Conservation (phyloP, 305 asterid species). For the Ajuga reptans region DNA sequence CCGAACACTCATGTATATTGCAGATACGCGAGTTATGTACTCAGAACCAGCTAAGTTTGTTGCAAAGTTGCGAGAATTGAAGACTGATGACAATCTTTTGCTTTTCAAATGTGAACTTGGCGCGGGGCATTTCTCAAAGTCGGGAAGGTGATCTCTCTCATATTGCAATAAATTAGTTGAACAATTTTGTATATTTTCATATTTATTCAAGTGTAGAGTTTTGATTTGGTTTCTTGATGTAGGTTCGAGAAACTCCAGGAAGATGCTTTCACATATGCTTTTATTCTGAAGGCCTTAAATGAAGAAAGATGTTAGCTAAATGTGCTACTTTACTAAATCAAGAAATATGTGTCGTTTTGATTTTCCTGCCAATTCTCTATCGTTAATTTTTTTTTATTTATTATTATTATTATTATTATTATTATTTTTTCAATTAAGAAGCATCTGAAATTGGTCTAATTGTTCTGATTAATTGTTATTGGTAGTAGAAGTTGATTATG, state of each 20-base stretch:
- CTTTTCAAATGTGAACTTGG: conserved; percentile 87
- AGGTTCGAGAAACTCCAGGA: conserved; percentile 91
- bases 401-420: too few species aligned
- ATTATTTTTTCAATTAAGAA: too few species aligned
- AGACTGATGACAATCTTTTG: conserved; percentile 64
- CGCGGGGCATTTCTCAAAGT: conserved; percentile 93
- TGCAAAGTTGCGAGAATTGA: conserved; percentile 84
- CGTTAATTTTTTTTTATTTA: too few species aligned
- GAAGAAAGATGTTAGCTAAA: too few species aligned
- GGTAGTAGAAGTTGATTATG: too few species aligned
- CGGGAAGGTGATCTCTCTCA: conserved; percentile 59
- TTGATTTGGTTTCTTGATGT: conserved; percentile 20
- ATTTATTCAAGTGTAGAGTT: not conserved
- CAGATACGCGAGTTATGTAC: conserved; percentile 87
- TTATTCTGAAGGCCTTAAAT: conserved; percentile 56
- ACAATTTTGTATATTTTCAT: too few species aligned
- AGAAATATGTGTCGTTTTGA: too few species aligned
- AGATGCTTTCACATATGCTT: conserved; percentile 75
- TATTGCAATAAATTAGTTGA: too few species aligned
- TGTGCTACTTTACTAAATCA: too few species aligned
- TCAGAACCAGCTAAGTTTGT: conserved; percentile 92
- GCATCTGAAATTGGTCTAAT: too few species aligned
- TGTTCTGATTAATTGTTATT: too few species aligned
- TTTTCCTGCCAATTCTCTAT: too few species aligned
- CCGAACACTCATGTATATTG: conserved; percentile 5